Percentiles rank a stretch among this genome's conserved stretches.
These are phyloP conservation scores for Trypanosoma mega DNA, from an alignment of 208 protist species.

Conservation along the genomic window DNA sequence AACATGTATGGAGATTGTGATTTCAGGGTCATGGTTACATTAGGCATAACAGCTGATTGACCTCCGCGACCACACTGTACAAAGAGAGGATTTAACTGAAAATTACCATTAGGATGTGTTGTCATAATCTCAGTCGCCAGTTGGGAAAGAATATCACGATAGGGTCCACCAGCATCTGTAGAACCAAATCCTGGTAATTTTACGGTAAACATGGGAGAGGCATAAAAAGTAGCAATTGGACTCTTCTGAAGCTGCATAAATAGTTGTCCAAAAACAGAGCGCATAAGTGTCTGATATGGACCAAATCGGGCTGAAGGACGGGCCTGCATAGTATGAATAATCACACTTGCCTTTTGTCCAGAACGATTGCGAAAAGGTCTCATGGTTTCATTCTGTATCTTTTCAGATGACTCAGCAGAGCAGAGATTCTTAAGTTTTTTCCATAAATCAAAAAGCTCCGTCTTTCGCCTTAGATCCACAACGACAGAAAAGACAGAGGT, in stretches of 20 bases:
- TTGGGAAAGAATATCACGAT: conserved; percentile 88
- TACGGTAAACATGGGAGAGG: conserved; percentile 86
- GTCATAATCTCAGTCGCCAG: conserved; percentile 89
- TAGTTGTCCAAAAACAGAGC: conserved; percentile 86
- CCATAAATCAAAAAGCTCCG: conserved; percentile 84
- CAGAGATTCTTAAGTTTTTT: conserved; percentile 78
- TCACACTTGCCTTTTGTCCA: conserved; percentile 71
- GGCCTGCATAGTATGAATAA: conserved; percentile 87
- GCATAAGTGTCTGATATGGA: conserved; percentile 65
- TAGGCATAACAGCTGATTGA: conserved; percentile 72
- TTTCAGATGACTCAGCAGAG: conserved; percentile 60
- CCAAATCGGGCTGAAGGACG: conserved; percentile 54
- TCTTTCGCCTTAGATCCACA: conserved; percentile 69
- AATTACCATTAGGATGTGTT: conserved; percentile 68
- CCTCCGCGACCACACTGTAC: conserved; percentile 63
- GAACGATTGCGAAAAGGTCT: conserved; percentile 66
- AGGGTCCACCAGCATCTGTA: conserved; percentile 89
- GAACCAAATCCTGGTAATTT: conserved; percentile 90
- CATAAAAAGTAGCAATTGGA: conserved; percentile 71
- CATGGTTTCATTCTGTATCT: conserved; percentile 82
- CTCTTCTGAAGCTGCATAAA: conserved; percentile 78
- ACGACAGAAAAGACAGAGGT: conserved; percentile 69
- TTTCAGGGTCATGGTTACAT: conserved; percentile 41
- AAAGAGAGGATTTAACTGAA: conserved; percentile 91
- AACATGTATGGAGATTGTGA: conserved; percentile 86